phyloP scores from a whole-genome alignment of 148 eudicot genomes.

The Euryodendron excelsum region DNA sequence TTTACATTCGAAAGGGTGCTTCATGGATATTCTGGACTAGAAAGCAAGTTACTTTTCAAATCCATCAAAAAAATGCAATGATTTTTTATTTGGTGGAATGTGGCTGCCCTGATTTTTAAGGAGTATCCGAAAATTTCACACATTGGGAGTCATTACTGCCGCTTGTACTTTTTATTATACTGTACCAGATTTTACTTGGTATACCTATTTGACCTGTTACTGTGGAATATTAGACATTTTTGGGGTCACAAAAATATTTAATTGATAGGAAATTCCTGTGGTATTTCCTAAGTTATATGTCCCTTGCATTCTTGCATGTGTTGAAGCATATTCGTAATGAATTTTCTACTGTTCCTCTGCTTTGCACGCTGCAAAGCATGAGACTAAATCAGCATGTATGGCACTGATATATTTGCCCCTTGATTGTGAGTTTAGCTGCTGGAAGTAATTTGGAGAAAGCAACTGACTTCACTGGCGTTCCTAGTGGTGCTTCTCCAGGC shows the following conservation, averaged over 20 bases:
- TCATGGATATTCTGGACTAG: neutral
- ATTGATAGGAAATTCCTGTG: neutral
- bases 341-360: neutral
- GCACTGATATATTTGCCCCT: neutral
- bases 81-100: neutral
- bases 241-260: neutral
- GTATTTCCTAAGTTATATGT: neutral
- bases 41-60: neutral
- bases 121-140: neutral
- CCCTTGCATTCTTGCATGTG: neutral
- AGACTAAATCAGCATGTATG: neutral
- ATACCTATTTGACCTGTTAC: neutral
- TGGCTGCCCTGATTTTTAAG: neutral
- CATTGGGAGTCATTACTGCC: neutral
- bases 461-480: constrained; percentile 22
- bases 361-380: neutral
- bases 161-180: neutral
- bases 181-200: neutral
- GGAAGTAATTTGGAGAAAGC: constrained; percentile 24
- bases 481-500: constrained; percentile 23
- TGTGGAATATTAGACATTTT: neutral
- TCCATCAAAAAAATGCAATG: neutral
- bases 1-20: neutral
- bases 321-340: too few species aligned
- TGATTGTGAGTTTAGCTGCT: constrained; percentile 14